These are phyloP conservation scores for Vitis hybrid DNA, from an alignment of 177 flowering plant species.

Conservation along the genomic window DNA sequence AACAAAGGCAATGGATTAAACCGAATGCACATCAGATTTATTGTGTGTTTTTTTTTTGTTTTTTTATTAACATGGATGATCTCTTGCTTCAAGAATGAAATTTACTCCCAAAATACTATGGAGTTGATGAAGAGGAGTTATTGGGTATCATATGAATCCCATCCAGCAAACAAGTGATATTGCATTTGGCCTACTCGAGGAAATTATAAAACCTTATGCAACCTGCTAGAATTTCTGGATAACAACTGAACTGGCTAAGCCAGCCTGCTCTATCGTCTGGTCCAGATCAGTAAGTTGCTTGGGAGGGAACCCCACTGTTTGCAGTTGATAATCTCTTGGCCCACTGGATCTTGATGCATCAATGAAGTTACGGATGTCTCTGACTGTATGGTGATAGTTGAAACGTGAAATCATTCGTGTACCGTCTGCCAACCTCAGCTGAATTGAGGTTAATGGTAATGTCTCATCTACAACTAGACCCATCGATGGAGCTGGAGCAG, in stretches of 20 bases:
- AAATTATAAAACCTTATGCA: neutral
- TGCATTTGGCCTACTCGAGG: no score
- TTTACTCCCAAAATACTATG: no score
- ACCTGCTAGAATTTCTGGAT: conserved; percentile 42
- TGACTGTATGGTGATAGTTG: conserved; percentile 61
- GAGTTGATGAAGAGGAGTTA: no score
- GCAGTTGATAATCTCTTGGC: conserved; percentile 38
- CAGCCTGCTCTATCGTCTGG: conserved; percentile 53
- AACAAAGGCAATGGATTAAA: no score
- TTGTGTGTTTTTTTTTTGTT: no score
- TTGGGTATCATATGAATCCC: no score
- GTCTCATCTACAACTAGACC: conserved; percentile 71
- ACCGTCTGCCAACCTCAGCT: conserved; percentile 88
- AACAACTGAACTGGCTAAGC: conserved; percentile 48
- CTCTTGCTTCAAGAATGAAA: no score
- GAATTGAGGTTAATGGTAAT: conserved; percentile 80
- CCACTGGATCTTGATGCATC: conserved; percentile 43
- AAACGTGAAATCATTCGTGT: conserved; percentile 83
- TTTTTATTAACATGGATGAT: no score
- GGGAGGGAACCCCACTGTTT: conserved; percentile 55
- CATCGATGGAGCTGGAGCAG: conserved; percentile 51
- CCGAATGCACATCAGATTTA: no score
- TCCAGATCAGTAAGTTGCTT: conserved; percentile 41
- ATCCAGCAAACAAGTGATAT: no score
- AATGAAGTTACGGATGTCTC: conserved; percentile 42